Base-by-base conservation (phyloP, 208 protist genomes). In the Crithidia sp. region DNA sequence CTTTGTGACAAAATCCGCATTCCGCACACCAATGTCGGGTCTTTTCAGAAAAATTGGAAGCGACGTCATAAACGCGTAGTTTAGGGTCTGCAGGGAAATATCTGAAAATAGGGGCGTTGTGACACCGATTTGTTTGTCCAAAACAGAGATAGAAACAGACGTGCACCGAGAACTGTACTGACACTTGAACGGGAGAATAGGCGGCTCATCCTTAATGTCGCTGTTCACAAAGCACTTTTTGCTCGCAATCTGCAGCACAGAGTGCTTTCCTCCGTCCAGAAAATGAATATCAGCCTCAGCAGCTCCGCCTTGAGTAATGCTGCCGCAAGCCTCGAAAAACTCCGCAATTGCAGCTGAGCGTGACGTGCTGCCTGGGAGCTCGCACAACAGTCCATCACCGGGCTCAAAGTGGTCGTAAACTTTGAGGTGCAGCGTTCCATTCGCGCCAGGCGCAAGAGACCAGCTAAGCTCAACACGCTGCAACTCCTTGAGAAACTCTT, bases 11-110 rank as follows among this genome's bases (percentile, higher is more conserved):
- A 96, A 94, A 56, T 96, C 89, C 41, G 54, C 60, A 41, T 96
- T 96, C 12, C 85, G 74, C 13, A 96, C 74, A 9, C 92, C 92
- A 59, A 90, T 82, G 70, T 96, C 92, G n/a, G 76, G 88, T 9
- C 88, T 75, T 65, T 93, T 94, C 41, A 96, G 68, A 84, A 95
- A 95, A 39, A 81, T 13, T 14, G 92, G 92, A 37, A 96, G 78
- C 13, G 89, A 89, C 12, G 77, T 87, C 54, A 96, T 68, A 81
- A 95, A 92, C 0, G 90, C 87, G 67, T 95, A 91, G 56, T 86
- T 91, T 1, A 96, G 71, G 2, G 84, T 75, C 62, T 93, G 89
- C 39, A 95, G 70, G 12, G 89, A 90, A 64, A 95, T 76, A 17
- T 81, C 69, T 39, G 84, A 45, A 57, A 94, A 87, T 6, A 96